These are phyloP conservation scores for Parastagonospora nodorum DNA, from an alignment of 2,329 filamentous ascomycete genomes.

Conservation along the genomic window DNA sequence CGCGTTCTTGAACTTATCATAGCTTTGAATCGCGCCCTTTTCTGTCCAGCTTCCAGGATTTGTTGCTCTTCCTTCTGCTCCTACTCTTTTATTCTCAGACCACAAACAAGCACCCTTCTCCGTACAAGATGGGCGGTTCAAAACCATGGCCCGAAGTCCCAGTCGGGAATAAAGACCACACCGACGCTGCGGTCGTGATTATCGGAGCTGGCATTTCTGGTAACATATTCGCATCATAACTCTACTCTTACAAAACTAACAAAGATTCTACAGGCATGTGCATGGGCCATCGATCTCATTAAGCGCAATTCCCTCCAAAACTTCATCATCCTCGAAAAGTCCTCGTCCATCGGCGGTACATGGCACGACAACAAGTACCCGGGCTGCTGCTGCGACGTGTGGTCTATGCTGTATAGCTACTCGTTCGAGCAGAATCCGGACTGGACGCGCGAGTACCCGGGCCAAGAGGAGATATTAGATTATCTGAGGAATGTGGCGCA, in stretches of 20 bases:
- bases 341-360: conserved; percentile 58
- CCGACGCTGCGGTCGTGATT: conserved; percentile 60
- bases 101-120: background rate
- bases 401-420: conserved; percentile 62
- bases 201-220: conserved; percentile 62
- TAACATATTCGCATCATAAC: conserved; percentile 18
- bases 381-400: conserved; percentile 62
- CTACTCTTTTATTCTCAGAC: background rate
- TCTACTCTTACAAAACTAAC: background rate
- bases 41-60: background rate
- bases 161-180: conserved; percentile 57
- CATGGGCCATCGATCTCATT: conserved; percentile 62
- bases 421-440: conserved; percentile 65
- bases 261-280: conserved; percentile 52
- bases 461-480: conserved; percentile 63
- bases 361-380: conserved; percentile 64
- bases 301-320: conserved; percentile 58
- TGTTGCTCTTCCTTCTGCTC: background rate
- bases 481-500: conserved; percentile 61
- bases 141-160: conserved; percentile 53
- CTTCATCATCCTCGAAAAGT: conserved; percentile 63
- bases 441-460: conserved; percentile 63
- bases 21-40: background rate
- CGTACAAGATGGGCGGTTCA: conserved; percentile 43
- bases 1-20: background rate